Base-by-base conservation (phyloP, 495 filamentous ascomycete genomes). In the Trichoderma virens region DNA sequence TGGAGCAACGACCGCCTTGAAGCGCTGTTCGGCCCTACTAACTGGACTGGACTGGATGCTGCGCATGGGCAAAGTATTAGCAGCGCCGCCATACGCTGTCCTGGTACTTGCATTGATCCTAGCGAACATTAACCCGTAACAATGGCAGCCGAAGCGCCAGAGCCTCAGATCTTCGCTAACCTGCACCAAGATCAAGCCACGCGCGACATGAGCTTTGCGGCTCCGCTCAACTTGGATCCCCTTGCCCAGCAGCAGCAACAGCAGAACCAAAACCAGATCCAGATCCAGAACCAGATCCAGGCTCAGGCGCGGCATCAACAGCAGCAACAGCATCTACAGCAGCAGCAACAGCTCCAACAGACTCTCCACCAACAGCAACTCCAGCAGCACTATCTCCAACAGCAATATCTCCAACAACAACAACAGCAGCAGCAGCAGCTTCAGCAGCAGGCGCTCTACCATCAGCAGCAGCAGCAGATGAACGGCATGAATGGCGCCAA, bases 401-500 rank as follows among this genome's bases (percentile, higher is more conserved):
- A 47, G 43, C 61, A 64, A 28, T 31, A 43, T 13, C 39, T 43
- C 31, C 67, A 65, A 18, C 65, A 62, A 2, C 67, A 65, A 18
- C 45, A 51, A 8, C 27, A 63, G 16, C 62, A 34, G 41, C 39
- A 64, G 41, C 62, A 51, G 13, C 39, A 56, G 45, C 41, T 20
- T 2, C 62, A 51, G 41, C 27, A 56, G 28, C 45, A 34, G 1
- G 18, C 25, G 3, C 62, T 27, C 34, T n/a, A 59, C 25, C 32
- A 34, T 11, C 59, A 56, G 13, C 64, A 59, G 34, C 45, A 34
- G 16, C 67, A 64, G 31, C 63, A 68, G 41, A 79, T 81, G 67
- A 88, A 88, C 69, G 83, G 82, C 56, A 83, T 87, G 71, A 86
- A 85, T 67, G 85, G 81, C 67, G 75, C 68, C 65, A 75, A 74